Evolutionary conservation across 257 asterid species (phyloP), one percentile per base, ranked within the genome.

Genomic region (Schizonepeta tenuifolia): DNA sequence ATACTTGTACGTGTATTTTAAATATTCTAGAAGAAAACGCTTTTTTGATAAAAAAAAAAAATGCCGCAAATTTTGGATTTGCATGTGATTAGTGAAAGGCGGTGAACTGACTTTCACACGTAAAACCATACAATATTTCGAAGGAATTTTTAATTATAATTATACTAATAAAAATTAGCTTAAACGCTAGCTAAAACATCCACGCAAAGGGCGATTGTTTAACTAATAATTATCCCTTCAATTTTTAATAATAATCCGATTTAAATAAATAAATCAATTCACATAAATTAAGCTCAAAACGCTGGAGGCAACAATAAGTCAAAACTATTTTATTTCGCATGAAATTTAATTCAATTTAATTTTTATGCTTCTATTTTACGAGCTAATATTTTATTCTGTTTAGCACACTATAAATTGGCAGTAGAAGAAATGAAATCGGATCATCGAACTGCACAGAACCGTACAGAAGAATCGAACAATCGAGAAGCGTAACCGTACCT

Each of bases 41-140:
- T 0, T 11, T 22, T 55, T 54, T 13, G 14, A 41, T 18, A 18
- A 0, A 44, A 44, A 44, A 18, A 0, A 44, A 44, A 44, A 65
- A 13, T 22, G 41, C 72, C 82, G 78, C 85, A 71, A 24, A 77
- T 18, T 41, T 36, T 44, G 82, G 80, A 70, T 70, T 65, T 74
- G 82, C 85, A 81, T 81, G 85, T 81, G 80, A 43, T 9, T n/a
- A 17, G 50, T 36, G 69, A 18, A 61, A 20, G 76, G 56, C 76
- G 79, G 76, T 76, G 74, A 80, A 44, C 58, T 18, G 59, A 43
- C 11, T 73, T 38, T 73, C 59, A 73, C 67, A 73, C 78, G 18
- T 73, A 51, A 70, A 10, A 47, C 33, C 14, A 38, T 24, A 70
- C 41, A 22, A n/a, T 35, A 63, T 36, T 46, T 22, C 15, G 9